These are phyloP conservation scores for Gracilaria vermiculophylla DNA, from an alignment of 23 red algal genomes.

Conservation along the genomic window DNA sequence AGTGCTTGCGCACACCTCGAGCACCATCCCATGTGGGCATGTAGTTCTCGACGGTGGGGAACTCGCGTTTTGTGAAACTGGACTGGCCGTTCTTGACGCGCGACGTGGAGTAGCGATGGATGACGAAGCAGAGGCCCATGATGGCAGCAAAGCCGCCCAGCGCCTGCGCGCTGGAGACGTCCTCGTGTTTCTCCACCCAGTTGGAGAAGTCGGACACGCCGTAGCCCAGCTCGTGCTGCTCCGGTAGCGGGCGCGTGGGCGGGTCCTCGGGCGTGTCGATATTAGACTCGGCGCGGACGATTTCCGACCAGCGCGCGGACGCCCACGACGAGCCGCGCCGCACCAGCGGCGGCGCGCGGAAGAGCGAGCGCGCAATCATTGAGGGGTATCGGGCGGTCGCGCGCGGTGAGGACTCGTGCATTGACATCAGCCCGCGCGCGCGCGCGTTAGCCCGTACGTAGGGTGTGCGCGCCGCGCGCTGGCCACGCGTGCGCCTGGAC, in stretches of 20 bases:
- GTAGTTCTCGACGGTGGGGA: slow-evolving; percentile 33
- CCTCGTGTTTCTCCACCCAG: slow-evolving; percentile 77
- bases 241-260: slow-evolving; percentile 61
- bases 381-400: no score
- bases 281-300: slow-evolving; percentile 69
- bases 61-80: slow-evolving; percentile 42
- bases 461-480: no score
- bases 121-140: slow-evolving; percentile 31
- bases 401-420: no score
- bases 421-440: no score
- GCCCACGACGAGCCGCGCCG: slow-evolving; percentile 10
- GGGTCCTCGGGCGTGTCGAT: slow-evolving; percentile 58
- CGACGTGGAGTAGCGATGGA: slow-evolving; percentile 1
- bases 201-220: slow-evolving; percentile 82
- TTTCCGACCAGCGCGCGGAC: slow-evolving; percentile 22
- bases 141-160: slow-evolving; percentile 28
- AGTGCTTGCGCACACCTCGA: neutral
- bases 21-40: slow-evolving; percentile 38
- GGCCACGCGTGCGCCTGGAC: no score
- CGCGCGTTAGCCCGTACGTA: no score
- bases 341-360: neutral
- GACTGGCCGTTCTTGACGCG: neutral
- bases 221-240: slow-evolving; percentile 71
- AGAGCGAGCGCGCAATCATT: neutral
- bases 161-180: slow-evolving; percentile 49